Conservation (phyloP, 2,329 filamentous ascomycete genomes). For the Pezicula carpinea region DNA sequence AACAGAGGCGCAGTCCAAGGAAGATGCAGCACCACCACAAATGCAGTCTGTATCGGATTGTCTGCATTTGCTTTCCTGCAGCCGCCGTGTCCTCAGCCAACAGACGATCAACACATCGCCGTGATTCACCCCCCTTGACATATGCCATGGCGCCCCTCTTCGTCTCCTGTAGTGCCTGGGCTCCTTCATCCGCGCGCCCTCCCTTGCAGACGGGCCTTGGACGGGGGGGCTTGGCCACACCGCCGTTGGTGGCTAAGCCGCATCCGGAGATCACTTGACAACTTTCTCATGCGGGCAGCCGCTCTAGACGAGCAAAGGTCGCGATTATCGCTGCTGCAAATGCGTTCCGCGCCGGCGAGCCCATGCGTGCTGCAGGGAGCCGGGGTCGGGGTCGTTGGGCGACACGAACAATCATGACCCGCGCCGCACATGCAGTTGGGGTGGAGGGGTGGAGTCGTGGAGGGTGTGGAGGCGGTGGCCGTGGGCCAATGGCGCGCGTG, state of each 20-base stretch:
- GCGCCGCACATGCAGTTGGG: not conserved
- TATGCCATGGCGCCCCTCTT: not conserved
- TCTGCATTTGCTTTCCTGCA: too few relatives aligned
- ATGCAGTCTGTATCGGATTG: too few relatives aligned
- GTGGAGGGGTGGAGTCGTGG: too few relatives aligned
- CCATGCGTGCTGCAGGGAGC: slow-evolving; percentile 19
- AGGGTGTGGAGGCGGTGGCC: too few relatives aligned
- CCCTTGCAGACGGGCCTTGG: not conserved
- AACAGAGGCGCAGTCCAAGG: too few relatives aligned
- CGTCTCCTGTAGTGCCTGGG: not conserved
- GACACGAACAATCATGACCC: not conserved
- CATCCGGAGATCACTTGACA: slow-evolving; percentile 19
- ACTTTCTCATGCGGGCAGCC: slow-evolving; percentile 22
- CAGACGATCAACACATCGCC: not conserved
- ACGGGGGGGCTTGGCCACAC: slow-evolving; percentile 11
- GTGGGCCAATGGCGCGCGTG: not conserved
- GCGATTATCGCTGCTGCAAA: slow-evolving; percentile 13
- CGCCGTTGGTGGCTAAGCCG: slow-evolving; percentile 12
- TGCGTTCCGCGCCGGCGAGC: slow-evolving; percentile 7
- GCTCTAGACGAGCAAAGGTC: slow-evolving; percentile 13
- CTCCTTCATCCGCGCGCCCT: not conserved
- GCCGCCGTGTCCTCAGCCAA: not conserved
- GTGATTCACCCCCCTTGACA: not conserved
- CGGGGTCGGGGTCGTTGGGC: slow-evolving; percentile 8
- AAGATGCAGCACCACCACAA: too few relatives aligned